A percentile compares a stretch with the other conserved stretches of the same genome.
Conservation (phyloP, 139 green algal genomes). For the Chlorella sp. region DNA sequence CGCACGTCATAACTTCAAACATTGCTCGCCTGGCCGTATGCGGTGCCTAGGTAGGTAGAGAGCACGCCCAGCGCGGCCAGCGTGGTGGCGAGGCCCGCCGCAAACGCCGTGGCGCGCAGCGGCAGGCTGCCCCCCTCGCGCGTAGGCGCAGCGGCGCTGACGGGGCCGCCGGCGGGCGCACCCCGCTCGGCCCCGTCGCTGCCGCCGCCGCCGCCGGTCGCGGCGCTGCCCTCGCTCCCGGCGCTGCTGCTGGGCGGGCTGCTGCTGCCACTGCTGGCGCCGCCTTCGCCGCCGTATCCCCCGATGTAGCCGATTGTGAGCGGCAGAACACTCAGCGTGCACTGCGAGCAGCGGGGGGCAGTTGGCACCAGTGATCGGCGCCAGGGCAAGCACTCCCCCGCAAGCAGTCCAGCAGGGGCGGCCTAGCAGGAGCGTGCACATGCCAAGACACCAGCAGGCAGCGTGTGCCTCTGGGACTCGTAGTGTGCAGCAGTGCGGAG, state of each 20-base stretch:
- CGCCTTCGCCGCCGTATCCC: constrained; percentile 57
- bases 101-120: constrained; percentile 61
- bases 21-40: constrained; percentile 80
- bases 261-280: neutral
- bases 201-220: neutral
- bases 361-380: too few relatives aligned
- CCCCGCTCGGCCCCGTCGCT: neutral
- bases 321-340: constrained; percentile 84
- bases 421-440: too few relatives aligned
- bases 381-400: too few relatives aligned
- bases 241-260: neutral
- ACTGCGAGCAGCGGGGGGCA: too few relatives aligned
- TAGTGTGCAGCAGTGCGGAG: too few relatives aligned
- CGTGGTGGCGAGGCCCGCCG: constrained; percentile 84
- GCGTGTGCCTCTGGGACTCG: too few relatives aligned
- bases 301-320: constrained; percentile 93
- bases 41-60: constrained; percentile 68
- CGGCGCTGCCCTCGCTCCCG: neutral
- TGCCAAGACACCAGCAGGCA: too few relatives aligned
- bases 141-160: too few relatives aligned
- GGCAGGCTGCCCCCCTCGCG: too few relatives aligned
- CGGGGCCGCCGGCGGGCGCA: neutral
- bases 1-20: neutral
- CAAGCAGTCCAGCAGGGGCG: too few relatives aligned
- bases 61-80: constrained; percentile 83